Evolutionary conservation across 1,284 basidiomycete genomes (phyloP), one percentile per base, ranked within the genome.

Genomic region (Bjerkandera adusta): DNA sequence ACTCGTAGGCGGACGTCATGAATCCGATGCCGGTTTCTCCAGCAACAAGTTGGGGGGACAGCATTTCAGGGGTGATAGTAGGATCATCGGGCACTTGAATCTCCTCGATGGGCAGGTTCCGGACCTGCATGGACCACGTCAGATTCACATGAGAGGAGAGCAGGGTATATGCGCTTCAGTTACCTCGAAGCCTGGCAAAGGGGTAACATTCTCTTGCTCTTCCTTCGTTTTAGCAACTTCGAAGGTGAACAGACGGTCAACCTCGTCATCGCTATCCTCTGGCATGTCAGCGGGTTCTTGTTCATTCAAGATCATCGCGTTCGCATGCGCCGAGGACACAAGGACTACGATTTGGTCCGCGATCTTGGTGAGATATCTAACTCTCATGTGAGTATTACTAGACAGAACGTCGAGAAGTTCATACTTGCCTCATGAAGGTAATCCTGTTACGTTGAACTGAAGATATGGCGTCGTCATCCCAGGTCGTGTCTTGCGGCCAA

Each of bases 401-500:
- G 24, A 20, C 10, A n/a, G 27, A 30, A 30, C 27, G 45, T 45
- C 21, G 40, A 20, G 18, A 15, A 30, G 15, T 1, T 8, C 10
- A 42, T 27, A 21, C 43, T 34, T 44, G 79, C 81, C 80, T 61
- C 75, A 84, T 79, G 52, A 84, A 83, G 0, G 77, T 81, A 4
- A 76, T 62, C 11, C 80, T 67, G 58, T 81, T 83, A 1, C 75
- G 66, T 21, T 66, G 56, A 33, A 78, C 68, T 4, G 76, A 66
- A 0, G 70, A 64, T 1, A 62, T 41, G 0, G 74, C 71, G 24
- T 67, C 61, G 58, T 81, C 77, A 24, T 76, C 63, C 81, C 82
- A 83, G 0, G 80, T 83, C 0, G 65, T 68, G 29, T 77, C 69
- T 51, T 83, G 77, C 0, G 80, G 81, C 81, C 81, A 83, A 48